These are phyloP conservation scores for Coemansia sp. DNA, from an alignment of 192 early-diverging fungal genomes.

Conservation along the genomic window DNA sequence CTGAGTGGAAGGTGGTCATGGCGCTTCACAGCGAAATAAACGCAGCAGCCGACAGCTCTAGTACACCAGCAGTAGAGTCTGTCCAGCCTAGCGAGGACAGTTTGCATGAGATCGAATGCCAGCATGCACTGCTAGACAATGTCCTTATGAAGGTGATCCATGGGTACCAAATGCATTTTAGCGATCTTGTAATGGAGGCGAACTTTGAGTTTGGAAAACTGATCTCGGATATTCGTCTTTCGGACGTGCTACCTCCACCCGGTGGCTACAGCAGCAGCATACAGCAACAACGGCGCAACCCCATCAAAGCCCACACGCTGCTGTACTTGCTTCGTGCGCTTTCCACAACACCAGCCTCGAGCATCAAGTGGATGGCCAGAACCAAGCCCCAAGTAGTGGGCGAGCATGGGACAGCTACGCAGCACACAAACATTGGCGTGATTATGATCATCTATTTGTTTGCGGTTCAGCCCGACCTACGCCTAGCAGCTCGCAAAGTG, in stretches of 20 bases:
- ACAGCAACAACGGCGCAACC: constrained; percentile 5
- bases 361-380: constrained; percentile 29
- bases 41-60: constrained; percentile 1
- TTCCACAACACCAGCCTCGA: constrained; percentile 13
- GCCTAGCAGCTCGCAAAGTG: constrained; percentile 24
- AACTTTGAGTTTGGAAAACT: constrained; percentile 47
- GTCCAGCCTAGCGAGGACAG: not conserved
- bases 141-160: constrained; percentile 43
- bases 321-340: constrained; percentile 30
- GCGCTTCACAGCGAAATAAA: constrained; percentile 22
- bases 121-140: constrained; percentile 24
- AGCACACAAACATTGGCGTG: constrained; percentile 35
- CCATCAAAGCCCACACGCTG: constrained; percentile 35
- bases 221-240: constrained; percentile 18
- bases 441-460: constrained; percentile 26
- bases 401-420: not conserved
- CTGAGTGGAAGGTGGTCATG: constrained; percentile 35
- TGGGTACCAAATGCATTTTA: constrained; percentile 46
- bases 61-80: not conserved
- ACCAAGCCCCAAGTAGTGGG: not conserved
- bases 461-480: constrained; percentile 34
- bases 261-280: not conserved
- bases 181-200: constrained; percentile 26
- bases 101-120: constrained; percentile 15
- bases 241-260: constrained; percentile 6